Evolutionary conservation across 495 filamentous ascomycete genomes (phyloP).

Genomic region (Penicillium argentinense): DNA sequence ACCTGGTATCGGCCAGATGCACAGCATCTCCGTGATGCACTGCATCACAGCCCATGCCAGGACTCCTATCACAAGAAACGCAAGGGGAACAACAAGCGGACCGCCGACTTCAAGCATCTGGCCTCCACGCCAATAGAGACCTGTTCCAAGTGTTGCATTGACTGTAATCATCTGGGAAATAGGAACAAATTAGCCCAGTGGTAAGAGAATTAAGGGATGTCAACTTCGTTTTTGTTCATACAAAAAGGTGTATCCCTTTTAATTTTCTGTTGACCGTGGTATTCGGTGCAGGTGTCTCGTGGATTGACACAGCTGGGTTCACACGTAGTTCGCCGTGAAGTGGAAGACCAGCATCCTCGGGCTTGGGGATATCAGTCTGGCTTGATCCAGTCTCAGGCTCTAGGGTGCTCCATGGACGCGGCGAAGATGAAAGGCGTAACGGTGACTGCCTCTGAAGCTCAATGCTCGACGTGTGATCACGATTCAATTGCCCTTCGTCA

Average conservation of each 20-base stretch:
- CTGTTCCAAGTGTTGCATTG: conserved; percentile 45
- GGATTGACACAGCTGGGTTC: not conserved
- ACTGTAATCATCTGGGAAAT: conserved; percentile 42
- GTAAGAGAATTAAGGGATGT: too few relatives aligned
- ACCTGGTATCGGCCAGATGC: conserved; percentile 49
- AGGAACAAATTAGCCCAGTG: not conserved
- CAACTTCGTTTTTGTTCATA: too few relatives aligned
- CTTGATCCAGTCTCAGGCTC: too few relatives aligned
- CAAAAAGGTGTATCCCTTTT: conserved; percentile 45
- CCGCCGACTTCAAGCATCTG: conserved; percentile 43
- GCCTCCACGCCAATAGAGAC: conserved; percentile 48
- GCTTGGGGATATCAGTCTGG: too few relatives aligned
- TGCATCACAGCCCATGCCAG: conserved; percentile 46
- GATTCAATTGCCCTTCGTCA: too few relatives aligned
- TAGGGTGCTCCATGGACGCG: too few relatives aligned
- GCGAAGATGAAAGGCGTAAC: too few relatives aligned
- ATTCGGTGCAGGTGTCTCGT: not conserved
- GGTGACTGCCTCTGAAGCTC: too few relatives aligned
- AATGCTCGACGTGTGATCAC: too few relatives aligned
- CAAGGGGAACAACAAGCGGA: conserved; percentile 41
- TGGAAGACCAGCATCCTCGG: not conserved
- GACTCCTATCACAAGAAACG: conserved; percentile 41
- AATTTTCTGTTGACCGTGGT: conserved; percentile 23
- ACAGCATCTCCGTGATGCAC: conserved; percentile 49
- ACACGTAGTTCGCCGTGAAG: not conserved